These are phyloP conservation scores for Fraxinus angustifolia DNA, from an alignment of 305 asterid genomes.

Conservation along the genomic window DNA sequence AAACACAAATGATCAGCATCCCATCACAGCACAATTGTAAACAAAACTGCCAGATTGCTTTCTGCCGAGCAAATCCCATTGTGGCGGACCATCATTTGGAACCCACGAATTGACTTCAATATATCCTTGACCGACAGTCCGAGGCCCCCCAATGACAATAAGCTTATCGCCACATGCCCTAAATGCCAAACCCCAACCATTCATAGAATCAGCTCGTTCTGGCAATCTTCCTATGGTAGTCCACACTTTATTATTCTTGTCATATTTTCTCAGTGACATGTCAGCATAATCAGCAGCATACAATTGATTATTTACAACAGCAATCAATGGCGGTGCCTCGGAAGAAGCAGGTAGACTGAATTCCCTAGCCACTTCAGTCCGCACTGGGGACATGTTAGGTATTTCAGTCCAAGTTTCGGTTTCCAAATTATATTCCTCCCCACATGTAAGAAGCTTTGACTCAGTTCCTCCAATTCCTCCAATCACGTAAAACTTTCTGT, in stretches of 20 bases:
- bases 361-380: conserved; percentile 41
- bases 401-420: conserved; percentile 65
- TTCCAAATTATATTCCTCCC: conserved; percentile 74
- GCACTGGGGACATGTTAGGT: conserved; percentile 74
- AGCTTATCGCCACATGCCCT: conserved; percentile 82
- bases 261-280: conserved; percentile 65
- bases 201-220: conserved; percentile 71
- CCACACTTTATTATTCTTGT: conserved; percentile 52
- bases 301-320: conserved; percentile 68
- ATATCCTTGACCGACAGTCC: conserved; percentile 60
- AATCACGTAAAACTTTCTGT: conserved; percentile 69
- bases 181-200: conserved; percentile 95
- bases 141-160: conserved; percentile 84
- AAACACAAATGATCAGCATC: conserved; percentile 50
- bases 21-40: conserved; percentile 90
- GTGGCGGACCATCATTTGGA: conserved; percentile 69
- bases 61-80: conserved; percentile 70
- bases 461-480: conserved; percentile 81
- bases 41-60: conserved; percentile 75
- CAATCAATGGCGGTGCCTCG: conserved; percentile 86
- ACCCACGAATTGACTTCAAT: conserved; percentile 85
- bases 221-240: conserved; percentile 67
- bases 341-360: conserved; percentile 56
- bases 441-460: conserved; percentile 65
- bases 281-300: conserved; percentile 84